Evolutionary conservation across 176 grass and related monocot species (phyloP), one percentile per base, ranked within the genome.

Genomic region (Paspalum vaginatum): DNA sequence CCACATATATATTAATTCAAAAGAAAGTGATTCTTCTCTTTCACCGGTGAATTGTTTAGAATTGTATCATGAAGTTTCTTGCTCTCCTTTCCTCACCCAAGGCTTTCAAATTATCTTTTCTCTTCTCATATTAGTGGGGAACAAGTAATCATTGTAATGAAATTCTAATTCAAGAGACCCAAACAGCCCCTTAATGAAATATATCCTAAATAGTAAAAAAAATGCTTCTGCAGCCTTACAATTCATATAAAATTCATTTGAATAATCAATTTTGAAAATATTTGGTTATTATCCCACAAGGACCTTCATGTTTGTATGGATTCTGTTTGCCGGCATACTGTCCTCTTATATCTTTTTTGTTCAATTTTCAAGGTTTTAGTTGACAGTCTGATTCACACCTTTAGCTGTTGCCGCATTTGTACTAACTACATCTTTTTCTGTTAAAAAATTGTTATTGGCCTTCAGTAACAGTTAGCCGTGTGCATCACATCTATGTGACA

Each of bases 231-330:
- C 12, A 44, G 37, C 52, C 72, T 44, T 21, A 63, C 8, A 80
- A 75, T 59, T 56, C n/a, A 26, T 45, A 80, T 32, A 76, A 76
- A 58, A 46, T 82, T 6, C 20, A 76, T 20, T 78, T 39, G 26
- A 58, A 78, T 64, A 78, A 12, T 58, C 59, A 68, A 68, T n/a
- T 86, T 21, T 75, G 13, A n/a, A 68, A 75, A 72, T 61, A 17
- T 32, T 17, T 44, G 22, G 39, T 78, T 79, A 32, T 62, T 48
- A 69, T 64, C 77, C 46, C 56, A 72, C 73, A 87, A 72, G 48
- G 14, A 42, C 82, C 40, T 50, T 66, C 13, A 52, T 47, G 80
- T 77, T 57, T 61, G 9, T 43, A 68, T 63, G 65, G 57, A 72
- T 65, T 65, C 7, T 41, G 42, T 48, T 65, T 22, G 50, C 5